Percentiles rank a stretch among this genome's conserved stretches.
phyloP scores from a whole-genome alignment of 345 rosid genomes.

The Cardiospermum halicacabum region DNA sequence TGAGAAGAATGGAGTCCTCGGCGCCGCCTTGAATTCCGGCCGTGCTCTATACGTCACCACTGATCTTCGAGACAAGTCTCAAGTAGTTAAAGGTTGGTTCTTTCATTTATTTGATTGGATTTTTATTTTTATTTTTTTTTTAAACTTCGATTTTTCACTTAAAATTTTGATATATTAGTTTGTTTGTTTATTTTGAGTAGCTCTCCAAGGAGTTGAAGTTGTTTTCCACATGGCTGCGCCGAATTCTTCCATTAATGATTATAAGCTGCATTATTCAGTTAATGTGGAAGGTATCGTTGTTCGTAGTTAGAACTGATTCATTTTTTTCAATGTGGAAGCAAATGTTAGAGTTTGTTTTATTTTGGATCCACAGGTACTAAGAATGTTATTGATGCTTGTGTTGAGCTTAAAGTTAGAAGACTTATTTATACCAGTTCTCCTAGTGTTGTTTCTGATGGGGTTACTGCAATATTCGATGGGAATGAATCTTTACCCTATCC shows the following conservation, averaged over 20 bases:
- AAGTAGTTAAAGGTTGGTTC: constrained; percentile 62
- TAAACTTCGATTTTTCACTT: background rate
- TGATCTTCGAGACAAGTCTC: constrained; percentile 76
- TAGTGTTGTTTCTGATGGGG: constrained; percentile 89
- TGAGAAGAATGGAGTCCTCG: constrained; percentile 64
- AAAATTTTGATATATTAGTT: background rate
- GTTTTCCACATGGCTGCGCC: constrained; percentile 99
- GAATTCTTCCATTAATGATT: constrained; percentile 73
- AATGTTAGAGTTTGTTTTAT: no score
- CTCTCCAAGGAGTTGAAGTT: constrained; percentile 66
- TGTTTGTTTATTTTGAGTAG: constrained; percentile 36
- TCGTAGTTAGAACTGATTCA: background rate
- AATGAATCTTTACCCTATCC: constrained; percentile 74
- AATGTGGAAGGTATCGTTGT: constrained; percentile 64
- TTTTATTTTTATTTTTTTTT: background rate
- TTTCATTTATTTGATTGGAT: background rate
- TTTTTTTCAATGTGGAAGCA: background rate
- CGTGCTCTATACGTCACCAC: constrained; percentile 48
- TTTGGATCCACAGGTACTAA: constrained; percentile 47
- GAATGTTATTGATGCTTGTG: constrained; percentile 83
- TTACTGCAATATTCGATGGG: constrained; percentile 52
- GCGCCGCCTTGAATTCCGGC: constrained; percentile 64
- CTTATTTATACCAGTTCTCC: constrained; percentile 94
- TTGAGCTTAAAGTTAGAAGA: constrained; percentile 69
- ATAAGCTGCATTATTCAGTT: constrained; percentile 80